Evolutionary conservation across 352 stramenopile species (phyloP), one percentile per base, ranked within the genome.

Genomic region (Phytopythium litorale): DNA sequence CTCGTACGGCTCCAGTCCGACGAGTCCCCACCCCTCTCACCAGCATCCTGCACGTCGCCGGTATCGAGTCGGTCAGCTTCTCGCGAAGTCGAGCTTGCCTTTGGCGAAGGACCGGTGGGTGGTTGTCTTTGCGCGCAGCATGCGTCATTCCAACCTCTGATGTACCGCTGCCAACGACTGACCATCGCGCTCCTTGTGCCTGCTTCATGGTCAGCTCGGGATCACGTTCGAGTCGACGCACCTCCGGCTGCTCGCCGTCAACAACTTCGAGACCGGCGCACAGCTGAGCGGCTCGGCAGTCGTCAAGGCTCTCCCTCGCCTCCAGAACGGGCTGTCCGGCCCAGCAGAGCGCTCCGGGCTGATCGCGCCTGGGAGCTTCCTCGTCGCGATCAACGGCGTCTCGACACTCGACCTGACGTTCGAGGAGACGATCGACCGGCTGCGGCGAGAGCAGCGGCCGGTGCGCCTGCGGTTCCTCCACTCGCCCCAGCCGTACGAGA

Each of bases 201-300:
- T 21, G 46, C 21, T 51, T 28, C 28, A 43, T 62, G 35, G 16
- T 6, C 54, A 92, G 84, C 73, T 92, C 51, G 84, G 84, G 6
- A 91, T 92, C 48, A 91, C 81, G 7, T 88, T 92, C 56, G 84
- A 92, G 60, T 81, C 84, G 8, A 91, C 84, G 1, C 81, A 89
- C 48, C 54, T 91, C 48, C 79, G 79, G 8, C 69, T 92, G 57
- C 59, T 92, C 3, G 75, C 80, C 4, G 75, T 79, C 15, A 82
- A 73, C 19, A 78, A 81, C 28, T 89, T 81, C 33, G 62, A 84
- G 57, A 68, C 64, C 23, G 70, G 69, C 19, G 61, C 60, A 0
- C 73, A 76, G 23, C 63, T 75, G 7, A 72, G 73, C 1, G 75
- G 78, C 19, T 89, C 78, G 4, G 81, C 84, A 1, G 81, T 91